Evolutionary conservation across 306 rosid genomes (phyloP).

Genomic region (Dicorynia guianensis): DNA sequence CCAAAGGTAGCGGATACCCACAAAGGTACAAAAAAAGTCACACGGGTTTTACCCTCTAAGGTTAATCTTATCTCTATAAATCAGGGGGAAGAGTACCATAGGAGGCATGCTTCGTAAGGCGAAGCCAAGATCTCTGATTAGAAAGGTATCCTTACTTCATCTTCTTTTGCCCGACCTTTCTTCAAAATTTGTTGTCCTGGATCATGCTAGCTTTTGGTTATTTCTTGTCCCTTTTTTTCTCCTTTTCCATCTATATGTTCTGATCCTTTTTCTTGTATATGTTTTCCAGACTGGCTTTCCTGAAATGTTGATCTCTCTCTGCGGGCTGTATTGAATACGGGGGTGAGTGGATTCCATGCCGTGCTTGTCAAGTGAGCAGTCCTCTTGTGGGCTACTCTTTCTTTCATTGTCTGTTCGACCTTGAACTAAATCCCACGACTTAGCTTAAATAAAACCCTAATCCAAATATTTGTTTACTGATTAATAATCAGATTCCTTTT

Average conservation of each 20-base stretch:
- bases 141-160: background rate
- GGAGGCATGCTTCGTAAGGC: background rate
- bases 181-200: too few relatives aligned
- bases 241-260: too few relatives aligned
- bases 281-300: background rate
- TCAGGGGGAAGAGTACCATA: background rate
- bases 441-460: too few relatives aligned
- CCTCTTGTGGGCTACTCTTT: slow-evolving; percentile 8
- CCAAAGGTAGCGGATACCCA: background rate
- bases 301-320: background rate
- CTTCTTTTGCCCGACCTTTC: background rate
- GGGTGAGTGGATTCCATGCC: slow-evolving; percentile 32
- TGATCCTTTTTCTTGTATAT: too few relatives aligned
- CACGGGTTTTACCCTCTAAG: background rate
- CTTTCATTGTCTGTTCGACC: slow-evolving; percentile 35
- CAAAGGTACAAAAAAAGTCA: background rate
- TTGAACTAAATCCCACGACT: background rate
- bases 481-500: too few relatives aligned
- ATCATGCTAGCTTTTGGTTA: too few relatives aligned
- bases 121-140: background rate
- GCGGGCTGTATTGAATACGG: background rate
- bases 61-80: background rate
- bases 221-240: too few relatives aligned
- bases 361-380: slow-evolving; percentile 28
- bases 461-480: too few relatives aligned